phyloP scores from a whole-genome alignment of 2,329 filamentous ascomycete genomes.

The Paramyrothecium sp. region DNA sequence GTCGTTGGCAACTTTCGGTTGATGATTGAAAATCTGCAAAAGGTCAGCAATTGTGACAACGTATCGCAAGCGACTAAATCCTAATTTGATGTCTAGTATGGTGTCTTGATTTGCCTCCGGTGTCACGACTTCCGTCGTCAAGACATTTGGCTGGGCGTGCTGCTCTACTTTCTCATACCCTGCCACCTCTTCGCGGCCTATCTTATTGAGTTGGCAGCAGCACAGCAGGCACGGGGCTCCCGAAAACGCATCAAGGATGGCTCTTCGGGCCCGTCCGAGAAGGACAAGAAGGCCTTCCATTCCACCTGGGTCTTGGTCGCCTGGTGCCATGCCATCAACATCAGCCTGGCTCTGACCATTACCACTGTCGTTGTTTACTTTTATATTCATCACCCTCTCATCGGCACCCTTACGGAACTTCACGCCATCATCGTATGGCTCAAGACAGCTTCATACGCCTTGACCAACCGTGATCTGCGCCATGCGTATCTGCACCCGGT shows the following conservation, averaged over 20 bases:
- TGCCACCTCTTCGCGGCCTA: slow-evolving; percentile 90
- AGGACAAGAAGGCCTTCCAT: slow-evolving; percentile 65
- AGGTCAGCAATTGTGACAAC: slow-evolving; percentile 51
- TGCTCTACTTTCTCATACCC: slow-evolving; percentile 84
- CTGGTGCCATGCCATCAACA: slow-evolving; percentile 78
- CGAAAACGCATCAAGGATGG: slow-evolving; percentile 55
- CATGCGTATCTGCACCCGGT: slow-evolving; percentile 83
- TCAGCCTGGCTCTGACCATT: slow-evolving; percentile 74
- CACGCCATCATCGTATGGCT: slow-evolving; percentile 96
- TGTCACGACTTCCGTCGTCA: slow-evolving; percentile 84
- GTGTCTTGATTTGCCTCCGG: slow-evolving; percentile 85
- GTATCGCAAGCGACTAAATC: background rate
- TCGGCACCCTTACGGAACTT: slow-evolving; percentile 85
- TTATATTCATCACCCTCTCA: slow-evolving; percentile 86
- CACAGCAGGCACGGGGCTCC: slow-evolving; percentile 71
- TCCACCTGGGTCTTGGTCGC: slow-evolving; percentile 79
- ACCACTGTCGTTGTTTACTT: slow-evolving; percentile 88
- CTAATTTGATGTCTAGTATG: slow-evolving; percentile 62
- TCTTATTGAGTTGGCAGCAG: slow-evolving; percentile 81
- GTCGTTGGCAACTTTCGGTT: slow-evolving; percentile 91
- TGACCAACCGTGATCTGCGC: slow-evolving; percentile 93
- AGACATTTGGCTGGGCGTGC: slow-evolving; percentile 72
- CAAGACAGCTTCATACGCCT: slow-evolving; percentile 92
- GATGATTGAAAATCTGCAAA: slow-evolving; percentile 96
- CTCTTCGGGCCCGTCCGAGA: slow-evolving; percentile 46